A percentile compares a stretch with the other conserved stretches of the same genome.
Conservation (phyloP, 2,329 filamentous ascomycete species). For the Davidsoniella australis region DNA sequence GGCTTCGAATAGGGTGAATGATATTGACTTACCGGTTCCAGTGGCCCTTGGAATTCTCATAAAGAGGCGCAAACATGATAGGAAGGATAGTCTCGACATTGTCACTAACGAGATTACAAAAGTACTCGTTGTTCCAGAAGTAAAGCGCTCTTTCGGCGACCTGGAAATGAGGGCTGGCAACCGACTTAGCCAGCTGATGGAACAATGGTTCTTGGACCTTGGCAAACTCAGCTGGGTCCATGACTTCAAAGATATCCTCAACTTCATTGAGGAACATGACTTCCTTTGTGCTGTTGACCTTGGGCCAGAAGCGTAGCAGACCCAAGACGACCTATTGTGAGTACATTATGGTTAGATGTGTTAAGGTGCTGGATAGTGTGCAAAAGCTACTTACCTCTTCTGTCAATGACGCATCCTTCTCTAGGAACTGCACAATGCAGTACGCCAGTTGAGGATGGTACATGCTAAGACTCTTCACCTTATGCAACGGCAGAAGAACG, state of each 20-base stretch:
- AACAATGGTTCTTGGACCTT: conserved; percentile 97
- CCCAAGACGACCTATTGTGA: conserved; percentile 65
- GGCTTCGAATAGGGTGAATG: background rate
- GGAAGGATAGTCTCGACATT: conserved; percentile 97
- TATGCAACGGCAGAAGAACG: conserved; percentile 84
- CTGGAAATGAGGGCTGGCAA: conserved; percentile 96
- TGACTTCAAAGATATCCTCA: conserved; percentile 98
- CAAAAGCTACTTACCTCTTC: conserved; percentile 55
- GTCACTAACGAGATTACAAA: conserved; percentile 96
- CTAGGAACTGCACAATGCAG: conserved; percentile 95
- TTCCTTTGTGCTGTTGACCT: conserved; percentile 98
- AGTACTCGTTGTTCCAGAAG: conserved; percentile 99
- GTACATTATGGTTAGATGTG: conserved; percentile 13
- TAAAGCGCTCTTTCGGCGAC: conserved; percentile 93
- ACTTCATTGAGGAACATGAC: conserved; percentile 99
- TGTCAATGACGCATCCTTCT: conserved; percentile 91
- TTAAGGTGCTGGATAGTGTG: background rate
- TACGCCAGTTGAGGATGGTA: conserved; percentile 97
- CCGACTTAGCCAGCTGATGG: conserved; percentile 92
- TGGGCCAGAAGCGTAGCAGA: conserved; percentile 91
- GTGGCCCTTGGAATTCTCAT: conserved; percentile 97
- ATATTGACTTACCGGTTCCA: conserved; percentile 68
- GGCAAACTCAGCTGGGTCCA: conserved; percentile 96
- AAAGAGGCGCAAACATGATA: conserved; percentile 97
- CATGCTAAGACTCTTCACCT: conserved; percentile 98